Conservation (phyloP, 495 filamentous ascomycete genomes). For the Patellaria atrata region DNA sequence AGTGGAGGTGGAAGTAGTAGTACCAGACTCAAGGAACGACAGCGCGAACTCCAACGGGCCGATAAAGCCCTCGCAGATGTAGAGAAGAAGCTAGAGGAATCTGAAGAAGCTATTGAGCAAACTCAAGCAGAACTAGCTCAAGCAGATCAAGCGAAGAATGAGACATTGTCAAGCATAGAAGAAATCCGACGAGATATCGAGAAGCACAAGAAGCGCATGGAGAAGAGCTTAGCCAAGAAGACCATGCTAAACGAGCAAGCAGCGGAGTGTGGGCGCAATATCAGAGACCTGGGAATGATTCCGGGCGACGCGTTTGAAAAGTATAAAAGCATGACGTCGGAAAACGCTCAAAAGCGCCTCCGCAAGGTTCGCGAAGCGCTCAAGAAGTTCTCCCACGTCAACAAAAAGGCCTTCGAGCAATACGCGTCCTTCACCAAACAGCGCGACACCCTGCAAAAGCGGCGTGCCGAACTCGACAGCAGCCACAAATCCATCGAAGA, state of each 20-base stretch:
- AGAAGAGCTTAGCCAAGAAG: constrained; percentile 79
- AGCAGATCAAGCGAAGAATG: constrained; percentile 47
- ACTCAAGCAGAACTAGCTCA: constrained; percentile 42
- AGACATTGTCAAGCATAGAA: constrained; percentile 53
- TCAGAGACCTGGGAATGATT: constrained; percentile 82
- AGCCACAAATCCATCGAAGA: constrained; percentile 77
- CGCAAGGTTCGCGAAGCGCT: constrained; percentile 87
- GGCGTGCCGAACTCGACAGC: constrained; percentile 69
- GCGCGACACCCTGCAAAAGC: constrained; percentile 65
- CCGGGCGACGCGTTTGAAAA: constrained; percentile 91
- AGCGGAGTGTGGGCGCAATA: constrained; percentile 68
- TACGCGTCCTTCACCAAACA: constrained; percentile 94
- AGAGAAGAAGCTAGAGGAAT: constrained; percentile 50
- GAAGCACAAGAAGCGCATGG: constrained; percentile 77
- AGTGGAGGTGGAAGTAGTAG: constrained; percentile 39
- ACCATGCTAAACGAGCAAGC: constrained; percentile 60
- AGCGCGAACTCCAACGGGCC: constrained; percentile 67
- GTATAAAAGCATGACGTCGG: constrained; percentile 65
- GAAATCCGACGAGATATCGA: constrained; percentile 71
- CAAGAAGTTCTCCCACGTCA: constrained; percentile 94
- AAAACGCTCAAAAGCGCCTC: constrained; percentile 68
- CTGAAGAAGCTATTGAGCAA: constrained; percentile 57
- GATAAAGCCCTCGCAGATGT: constrained; percentile 42
- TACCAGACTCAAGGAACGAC: constrained; percentile 52
- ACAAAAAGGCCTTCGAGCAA: constrained; percentile 99